Conservation (phyloP, 768 basidiomycete species). For the Mycena venus region DNA sequence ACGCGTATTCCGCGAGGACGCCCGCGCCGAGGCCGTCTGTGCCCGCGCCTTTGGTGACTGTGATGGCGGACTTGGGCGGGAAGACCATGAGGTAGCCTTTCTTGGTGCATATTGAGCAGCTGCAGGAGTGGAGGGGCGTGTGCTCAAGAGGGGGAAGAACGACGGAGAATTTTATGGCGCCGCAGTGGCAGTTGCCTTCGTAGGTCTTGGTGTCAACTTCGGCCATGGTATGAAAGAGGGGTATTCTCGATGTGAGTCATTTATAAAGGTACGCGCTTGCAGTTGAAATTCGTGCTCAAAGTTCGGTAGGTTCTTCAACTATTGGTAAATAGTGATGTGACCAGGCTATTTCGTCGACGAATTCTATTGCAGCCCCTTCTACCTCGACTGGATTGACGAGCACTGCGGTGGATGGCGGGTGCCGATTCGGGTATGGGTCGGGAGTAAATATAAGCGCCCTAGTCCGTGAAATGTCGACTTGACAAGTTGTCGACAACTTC, state of each 20-base stretch:
- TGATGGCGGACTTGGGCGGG: constrained; percentile 17
- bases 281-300: no score
- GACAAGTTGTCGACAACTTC: no score
- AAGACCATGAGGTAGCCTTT: constrained; percentile 36
- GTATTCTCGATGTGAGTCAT: not conserved
- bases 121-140: constrained; percentile 21
- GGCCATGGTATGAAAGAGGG: constrained; percentile 2
- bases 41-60: constrained; percentile 30
- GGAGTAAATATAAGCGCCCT: no score
- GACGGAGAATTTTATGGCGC: constrained; percentile 30
- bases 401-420: no score
- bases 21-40: constrained; percentile 30
- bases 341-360: no score
- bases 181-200: constrained; percentile 37
- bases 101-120: constrained; percentile 37
- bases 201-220: constrained; percentile 23
- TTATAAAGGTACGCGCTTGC: no score
- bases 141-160: constrained; percentile 25
- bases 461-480: no score
- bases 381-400: no score
- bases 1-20: constrained; percentile 22
- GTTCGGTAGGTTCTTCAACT: no score
- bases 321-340: no score
- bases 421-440: no score
- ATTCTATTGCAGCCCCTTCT: no score